Evolutionary conservation across 257 asterid genomes (phyloP).

Genomic region (Plantago elongata): DNA sequence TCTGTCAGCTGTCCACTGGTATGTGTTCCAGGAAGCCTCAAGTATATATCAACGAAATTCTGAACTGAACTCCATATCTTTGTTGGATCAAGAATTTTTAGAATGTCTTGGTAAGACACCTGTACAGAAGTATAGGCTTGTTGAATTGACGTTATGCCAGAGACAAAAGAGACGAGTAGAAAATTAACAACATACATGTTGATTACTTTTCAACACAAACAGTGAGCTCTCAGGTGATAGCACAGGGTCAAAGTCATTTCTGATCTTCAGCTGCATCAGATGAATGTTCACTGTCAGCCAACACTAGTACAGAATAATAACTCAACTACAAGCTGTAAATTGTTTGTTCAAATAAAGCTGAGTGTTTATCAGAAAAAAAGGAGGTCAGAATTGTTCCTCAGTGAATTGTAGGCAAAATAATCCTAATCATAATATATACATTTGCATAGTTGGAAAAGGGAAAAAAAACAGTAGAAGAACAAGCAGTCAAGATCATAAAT

Average conservation of each 20-base stretch:
- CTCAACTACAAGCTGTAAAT: background rate
- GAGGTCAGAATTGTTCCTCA: background rate
- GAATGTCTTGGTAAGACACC: constrained; percentile 93
- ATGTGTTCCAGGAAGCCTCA: constrained; percentile 70
- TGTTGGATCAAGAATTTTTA: constrained; percentile 81
- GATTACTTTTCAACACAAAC: constrained; percentile 88
- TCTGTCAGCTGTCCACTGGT: constrained; percentile 81
- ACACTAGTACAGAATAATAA: constrained; percentile 1
- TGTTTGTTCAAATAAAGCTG: background rate
- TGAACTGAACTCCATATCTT: constrained; percentile 96
- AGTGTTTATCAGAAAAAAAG: constrained; percentile 6
- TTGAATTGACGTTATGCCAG: constrained; percentile 18
- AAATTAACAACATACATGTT: constrained; percentile 50
- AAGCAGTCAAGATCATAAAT: background rate
- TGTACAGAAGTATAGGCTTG: constrained; percentile 25
- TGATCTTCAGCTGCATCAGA: constrained; percentile 83
- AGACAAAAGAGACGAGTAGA: constrained; percentile 17
- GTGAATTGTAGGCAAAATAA: background rate
- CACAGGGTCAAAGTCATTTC: constrained; percentile 98
- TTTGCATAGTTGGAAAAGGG: background rate
- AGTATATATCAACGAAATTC: constrained; percentile 78
- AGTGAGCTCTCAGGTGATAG: constrained; percentile 97
- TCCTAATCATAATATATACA: background rate
- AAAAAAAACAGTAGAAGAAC: no score
- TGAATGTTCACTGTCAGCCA: constrained; percentile 17